phyloP scores from a whole-genome alignment of 225 moss, liverwort and hornwort genomes.

The Pleurozium schreberi region DNA sequence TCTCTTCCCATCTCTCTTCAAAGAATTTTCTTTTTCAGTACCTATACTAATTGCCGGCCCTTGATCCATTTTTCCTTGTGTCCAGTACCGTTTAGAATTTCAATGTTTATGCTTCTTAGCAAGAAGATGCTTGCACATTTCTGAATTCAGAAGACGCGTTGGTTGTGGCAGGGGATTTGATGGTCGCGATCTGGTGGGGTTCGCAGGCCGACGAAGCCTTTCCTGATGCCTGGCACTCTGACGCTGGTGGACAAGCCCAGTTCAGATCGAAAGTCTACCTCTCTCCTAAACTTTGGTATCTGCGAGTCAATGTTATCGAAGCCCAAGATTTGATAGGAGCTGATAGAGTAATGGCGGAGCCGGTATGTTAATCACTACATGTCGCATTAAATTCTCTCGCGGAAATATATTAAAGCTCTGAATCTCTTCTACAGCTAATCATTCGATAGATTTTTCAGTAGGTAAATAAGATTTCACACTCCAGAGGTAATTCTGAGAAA shows the following conservation, averaged over 20 bases:
- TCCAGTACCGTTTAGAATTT: no score
- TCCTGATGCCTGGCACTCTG: constrained; percentile 85
- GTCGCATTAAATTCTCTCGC: no score
- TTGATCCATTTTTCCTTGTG: not conserved
- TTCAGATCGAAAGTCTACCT: constrained; percentile 68
- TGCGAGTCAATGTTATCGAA: constrained; percentile 62
- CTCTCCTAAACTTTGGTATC: constrained; percentile 72
- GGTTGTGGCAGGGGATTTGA: constrained; percentile 48
- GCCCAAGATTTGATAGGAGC: constrained; percentile 51
- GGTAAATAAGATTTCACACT: accelerated
- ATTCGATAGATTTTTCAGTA: no score
- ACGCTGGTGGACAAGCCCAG: constrained; percentile 62
- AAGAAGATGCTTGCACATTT: no score
- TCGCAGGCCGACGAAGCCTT: constrained; percentile 75
- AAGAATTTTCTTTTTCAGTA: no score
- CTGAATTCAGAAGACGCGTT: not conserved
- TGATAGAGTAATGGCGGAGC: constrained; percentile 50
- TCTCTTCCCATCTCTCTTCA: no score
- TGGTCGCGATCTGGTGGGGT: constrained; percentile 76
- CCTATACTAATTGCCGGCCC: accelerated
- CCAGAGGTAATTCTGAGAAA: not conserved
- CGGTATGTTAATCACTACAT: not conserved
- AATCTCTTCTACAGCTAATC: not conserved
- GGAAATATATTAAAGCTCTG: accelerated
- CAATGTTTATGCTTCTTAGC: accelerated